phyloP scores from a whole-genome alignment of 495 filamentous ascomycete genomes.

The Aspergillus hancockii region DNA sequence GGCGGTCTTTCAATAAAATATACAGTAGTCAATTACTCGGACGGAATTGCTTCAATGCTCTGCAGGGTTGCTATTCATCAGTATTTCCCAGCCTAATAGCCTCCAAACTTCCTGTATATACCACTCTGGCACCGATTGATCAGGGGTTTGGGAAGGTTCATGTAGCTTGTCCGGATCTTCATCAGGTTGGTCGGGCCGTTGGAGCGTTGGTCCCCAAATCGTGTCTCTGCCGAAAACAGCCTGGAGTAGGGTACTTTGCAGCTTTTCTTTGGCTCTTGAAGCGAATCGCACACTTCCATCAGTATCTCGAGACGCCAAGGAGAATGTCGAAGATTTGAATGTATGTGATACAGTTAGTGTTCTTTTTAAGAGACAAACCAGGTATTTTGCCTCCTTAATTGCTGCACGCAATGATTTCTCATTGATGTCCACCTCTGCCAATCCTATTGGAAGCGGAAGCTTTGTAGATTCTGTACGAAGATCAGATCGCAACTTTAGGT shows the following conservation, averaged over 20 bases:
- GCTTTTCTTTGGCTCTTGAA: conserved; percentile 25
- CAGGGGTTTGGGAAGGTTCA: not conserved
- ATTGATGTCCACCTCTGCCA: conserved; percentile 25
- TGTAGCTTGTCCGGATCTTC: conserved; percentile 13
- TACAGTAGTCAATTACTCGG: not conserved
- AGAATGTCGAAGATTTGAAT: not conserved
- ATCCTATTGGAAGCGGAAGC: conserved; percentile 32
- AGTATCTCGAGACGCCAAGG: not conserved
- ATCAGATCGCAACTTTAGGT: conserved; percentile 26
- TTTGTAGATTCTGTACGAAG: conserved; percentile 21
- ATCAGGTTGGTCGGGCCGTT: conserved; percentile 25
- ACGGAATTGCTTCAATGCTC: not conserved
- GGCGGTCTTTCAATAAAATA: not conserved
- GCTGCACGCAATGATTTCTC: conserved; percentile 21
- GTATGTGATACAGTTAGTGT: conserved; percentile 29
- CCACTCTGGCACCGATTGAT: conserved; percentile 40
- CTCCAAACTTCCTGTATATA: conserved; percentile 50
- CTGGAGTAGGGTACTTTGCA: conserved; percentile 45
- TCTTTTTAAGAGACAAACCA: conserved; percentile 42
- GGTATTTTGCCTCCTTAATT: conserved; percentile 33
- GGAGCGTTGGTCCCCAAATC: conserved; percentile 23
- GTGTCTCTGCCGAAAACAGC: conserved; percentile 39
- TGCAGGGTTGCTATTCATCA: conserved; percentile 17
- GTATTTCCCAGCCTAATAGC: conserved; percentile 51
- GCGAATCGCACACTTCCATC: conserved; percentile 17